Percentiles rank a stretch among this genome's conserved stretches.
Evolutionary conservation across 2,329 filamentous ascomycete genomes (phyloP).

Genomic region (Colletotrichum paranaense): DNA sequence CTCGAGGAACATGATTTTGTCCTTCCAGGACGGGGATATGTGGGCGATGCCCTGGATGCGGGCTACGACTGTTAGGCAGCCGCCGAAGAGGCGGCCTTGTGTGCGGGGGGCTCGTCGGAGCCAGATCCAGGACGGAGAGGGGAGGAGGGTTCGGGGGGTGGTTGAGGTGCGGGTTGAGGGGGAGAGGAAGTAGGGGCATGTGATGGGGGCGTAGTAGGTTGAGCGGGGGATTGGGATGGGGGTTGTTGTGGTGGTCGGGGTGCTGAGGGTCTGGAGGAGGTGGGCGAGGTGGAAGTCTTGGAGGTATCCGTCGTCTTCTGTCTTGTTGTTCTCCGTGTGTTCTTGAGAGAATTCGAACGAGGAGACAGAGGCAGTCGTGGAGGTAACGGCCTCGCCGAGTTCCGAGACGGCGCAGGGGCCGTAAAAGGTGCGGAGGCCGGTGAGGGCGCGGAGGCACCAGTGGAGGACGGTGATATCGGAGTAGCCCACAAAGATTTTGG

Average conservation of each 20-base stretch:
- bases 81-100: constrained; percentile 57
- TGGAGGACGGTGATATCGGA: constrained; percentile 56
- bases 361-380: constrained; percentile 9
- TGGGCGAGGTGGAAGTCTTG: constrained; percentile 45
- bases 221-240: constrained; percentile 47
- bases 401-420: constrained; percentile 53
- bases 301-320: constrained; percentile 40
- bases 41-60: constrained; percentile 48
- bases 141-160: constrained; percentile 41
- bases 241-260: constrained; percentile 41
- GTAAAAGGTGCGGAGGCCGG: constrained; percentile 56
- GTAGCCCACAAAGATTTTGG: constrained; percentile 55
- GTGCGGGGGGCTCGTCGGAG: constrained; percentile 46
- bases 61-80: constrained; percentile 53
- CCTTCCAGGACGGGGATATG: constrained; percentile 50
- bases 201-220: constrained; percentile 42
- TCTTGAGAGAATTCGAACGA: background rate
- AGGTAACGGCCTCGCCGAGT: constrained; percentile 45
- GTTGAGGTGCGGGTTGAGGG: constrained; percentile 38
- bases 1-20: constrained; percentile 54
- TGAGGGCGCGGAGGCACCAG: constrained; percentile 51
- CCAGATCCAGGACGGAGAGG: constrained; percentile 49
- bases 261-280: constrained; percentile 46
- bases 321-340: background rate
- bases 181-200: constrained; percentile 37